phyloP scores from a whole-genome alignment of 345 rosid genomes.

The Pelargonium nanum region DNA sequence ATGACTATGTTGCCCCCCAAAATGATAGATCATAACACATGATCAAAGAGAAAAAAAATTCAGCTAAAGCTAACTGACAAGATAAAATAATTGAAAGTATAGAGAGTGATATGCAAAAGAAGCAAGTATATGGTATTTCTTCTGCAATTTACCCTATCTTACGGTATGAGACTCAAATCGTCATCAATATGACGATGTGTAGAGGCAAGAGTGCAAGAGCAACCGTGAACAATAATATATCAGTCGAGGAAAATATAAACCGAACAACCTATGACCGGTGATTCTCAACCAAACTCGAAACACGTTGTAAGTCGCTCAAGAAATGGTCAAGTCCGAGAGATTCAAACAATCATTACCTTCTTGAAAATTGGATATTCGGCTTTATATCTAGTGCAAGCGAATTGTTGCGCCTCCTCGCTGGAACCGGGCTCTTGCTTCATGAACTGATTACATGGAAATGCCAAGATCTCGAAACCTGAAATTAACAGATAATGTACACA shows the following conservation, averaged over 20 bases:
- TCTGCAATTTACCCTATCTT: no score
- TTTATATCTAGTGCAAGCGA: constrained; percentile 75
- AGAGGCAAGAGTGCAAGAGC: no score
- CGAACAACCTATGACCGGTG: neutral
- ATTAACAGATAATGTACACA: constrained; percentile 10
- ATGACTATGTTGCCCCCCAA: no score
- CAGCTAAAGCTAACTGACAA: no score
- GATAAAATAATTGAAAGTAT: no score
- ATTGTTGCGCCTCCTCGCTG: constrained; percentile 55
- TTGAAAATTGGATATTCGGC: constrained; percentile 86
- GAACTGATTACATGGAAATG: constrained; percentile 92
- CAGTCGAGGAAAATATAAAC: neutral
- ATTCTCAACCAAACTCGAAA: neutral
- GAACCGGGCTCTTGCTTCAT: constrained; percentile 70
- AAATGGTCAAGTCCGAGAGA: neutral
- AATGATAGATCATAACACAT: no score
- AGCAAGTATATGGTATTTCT: no score
- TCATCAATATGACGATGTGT: no score
- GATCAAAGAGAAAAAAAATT: no score
- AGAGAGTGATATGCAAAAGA: no score
- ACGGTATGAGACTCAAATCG: no score
- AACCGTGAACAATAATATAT: neutral
- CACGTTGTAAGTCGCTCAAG: neutral
- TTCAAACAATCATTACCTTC: constrained; percentile 32
- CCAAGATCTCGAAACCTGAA: constrained; percentile 74